Evolutionary conservation across 2,329 filamentous ascomycete species (phyloP).

Genomic region (Byssoonygena ceratinophila): DNA sequence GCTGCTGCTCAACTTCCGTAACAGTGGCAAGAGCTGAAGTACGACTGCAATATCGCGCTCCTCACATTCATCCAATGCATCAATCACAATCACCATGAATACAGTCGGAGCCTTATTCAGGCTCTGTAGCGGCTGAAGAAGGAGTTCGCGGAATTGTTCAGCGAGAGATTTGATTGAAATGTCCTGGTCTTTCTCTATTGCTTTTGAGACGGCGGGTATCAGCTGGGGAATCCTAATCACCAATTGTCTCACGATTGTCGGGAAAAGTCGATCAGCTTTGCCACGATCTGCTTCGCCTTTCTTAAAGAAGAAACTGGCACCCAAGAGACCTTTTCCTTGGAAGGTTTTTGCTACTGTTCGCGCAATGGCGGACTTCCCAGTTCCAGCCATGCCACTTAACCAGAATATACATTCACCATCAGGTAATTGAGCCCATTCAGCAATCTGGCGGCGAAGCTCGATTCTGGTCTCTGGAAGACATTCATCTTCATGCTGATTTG

Average conservation of each 20-base stretch:
- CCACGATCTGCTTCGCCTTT: background rate
- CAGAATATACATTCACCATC: conserved; percentile 21
- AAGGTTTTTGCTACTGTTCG: conserved; percentile 13
- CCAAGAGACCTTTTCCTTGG: conserved; percentile 10
- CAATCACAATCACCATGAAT: conserved; percentile 8
- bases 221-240: background rate
- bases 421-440: conserved; percentile 13
- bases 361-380: conserved; percentile 10
- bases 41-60: background rate
- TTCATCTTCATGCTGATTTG: background rate
- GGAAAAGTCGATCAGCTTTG: conserved; percentile 20
- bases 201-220: background rate
- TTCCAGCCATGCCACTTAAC: conserved; percentile 23
- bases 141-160: background rate
- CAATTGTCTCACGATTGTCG: conserved; percentile 19
- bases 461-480: conserved; percentile 18
- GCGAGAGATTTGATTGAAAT: background rate
- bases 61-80: conserved; percentile 11
- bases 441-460: conserved; percentile 18
- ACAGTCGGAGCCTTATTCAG: background rate
- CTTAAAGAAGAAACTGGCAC: conserved; percentile 22
- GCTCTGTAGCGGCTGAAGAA: conserved; percentile 14
- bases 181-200: background rate
- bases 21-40: conserved; percentile 2
- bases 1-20: background rate